Evolutionary conservation across 2,329 filamentous ascomycete species (phyloP), one percentile per base, ranked within the genome.

Genomic region (Colletotrichum lindemuthianum): DNA sequence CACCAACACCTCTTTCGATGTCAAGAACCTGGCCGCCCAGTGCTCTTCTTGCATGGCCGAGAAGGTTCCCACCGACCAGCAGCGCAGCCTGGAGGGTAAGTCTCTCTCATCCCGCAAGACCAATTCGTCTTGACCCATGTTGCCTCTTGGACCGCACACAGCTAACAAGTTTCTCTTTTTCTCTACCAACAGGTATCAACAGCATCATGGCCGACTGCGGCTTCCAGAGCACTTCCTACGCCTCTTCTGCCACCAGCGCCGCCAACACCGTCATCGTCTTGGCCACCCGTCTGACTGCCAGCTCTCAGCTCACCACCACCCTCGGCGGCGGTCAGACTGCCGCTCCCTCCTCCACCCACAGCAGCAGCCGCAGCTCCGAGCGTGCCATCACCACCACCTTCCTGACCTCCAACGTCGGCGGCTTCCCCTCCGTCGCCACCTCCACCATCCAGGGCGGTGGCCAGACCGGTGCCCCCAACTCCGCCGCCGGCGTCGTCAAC

Each of bases 31-130:
- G 40, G 63, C 58, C 32, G 51, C 58, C 52, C 58, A 65, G 63
- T 81, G 78, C 65, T 72, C 74, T 54, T 73, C 72, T 58, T 81
- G 78, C 66, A 75, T 81, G 65, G 69, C 70, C 39, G 73, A 79
- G 71, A 75, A 74, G 63, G 52, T 60, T 50, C 55, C 56, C 45
- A 49, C 50, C 54, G 65, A 63, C 56, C 60, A 68, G 63, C 63
- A 65, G 63, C 63, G 63, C 16, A 65, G 63, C 58, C 63, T 65
- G 36, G 63, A 65, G 58, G 63, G 63, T 65, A 40, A n/a, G 57
- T 24, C 9, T n/a, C 8, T 4, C 8, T 6, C 33, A 3, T 54
- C 16, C 16, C 10, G 8, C 8, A 16, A 11, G 4, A 43, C 13
- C 8, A 16, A n/a, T n/a, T n/a, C n/a, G 13, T 6, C 32, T 4